phyloP scores from a whole-genome alignment of 1,139 yeast species.

The Taphrina populina region DNA sequence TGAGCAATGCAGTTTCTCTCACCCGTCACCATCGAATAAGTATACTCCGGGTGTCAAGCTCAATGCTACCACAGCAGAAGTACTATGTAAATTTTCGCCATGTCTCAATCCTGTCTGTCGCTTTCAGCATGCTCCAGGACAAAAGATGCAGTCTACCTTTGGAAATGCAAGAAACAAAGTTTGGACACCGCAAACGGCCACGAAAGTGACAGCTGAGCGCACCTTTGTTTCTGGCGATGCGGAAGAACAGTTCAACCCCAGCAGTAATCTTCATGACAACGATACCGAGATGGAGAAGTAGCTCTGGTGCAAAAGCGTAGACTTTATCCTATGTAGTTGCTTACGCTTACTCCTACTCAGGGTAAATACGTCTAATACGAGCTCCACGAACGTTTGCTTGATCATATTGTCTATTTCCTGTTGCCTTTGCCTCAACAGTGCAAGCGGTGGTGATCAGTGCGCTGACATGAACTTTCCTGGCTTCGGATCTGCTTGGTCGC shows the following conservation, averaged over 20 bases:
- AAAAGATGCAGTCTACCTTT: constrained; percentile 6
- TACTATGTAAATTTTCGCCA: constrained; percentile 15
- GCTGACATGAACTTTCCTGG: constrained; percentile 8
- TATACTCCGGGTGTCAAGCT: constrained; percentile 23
- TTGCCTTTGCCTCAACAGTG: too few species aligned
- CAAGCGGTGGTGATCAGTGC: too few species aligned
- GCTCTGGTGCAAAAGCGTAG: too few species aligned
- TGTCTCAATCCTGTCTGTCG: constrained; percentile 30
- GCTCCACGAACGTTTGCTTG: too few species aligned
- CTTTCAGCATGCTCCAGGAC: constrained; percentile 28
- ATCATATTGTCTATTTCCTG: too few species aligned
- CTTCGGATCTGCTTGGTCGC: constrained; percentile 22
- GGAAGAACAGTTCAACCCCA: constrained; percentile 11
- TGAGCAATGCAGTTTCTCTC: constrained; percentile 22
- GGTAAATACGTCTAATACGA: too few species aligned
- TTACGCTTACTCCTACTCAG: too few species aligned
- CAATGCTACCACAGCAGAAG: constrained; percentile 8
- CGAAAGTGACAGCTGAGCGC: constrained; percentile 21
- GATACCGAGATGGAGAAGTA: constrained; percentile 28
- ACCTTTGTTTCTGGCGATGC: constrained; percentile 27
- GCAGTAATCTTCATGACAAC: constrained; percentile 16
- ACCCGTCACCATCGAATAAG: constrained; percentile 29
- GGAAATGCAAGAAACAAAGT: constrained; percentile 28
- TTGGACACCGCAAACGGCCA: constrained; percentile 16
- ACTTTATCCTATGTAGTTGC: too few species aligned